Evolutionary conservation across 2,329 filamentous ascomycete species (phyloP), one percentile per base, ranked within the genome.

Genomic region (Aureobasidium namibiae): DNA sequence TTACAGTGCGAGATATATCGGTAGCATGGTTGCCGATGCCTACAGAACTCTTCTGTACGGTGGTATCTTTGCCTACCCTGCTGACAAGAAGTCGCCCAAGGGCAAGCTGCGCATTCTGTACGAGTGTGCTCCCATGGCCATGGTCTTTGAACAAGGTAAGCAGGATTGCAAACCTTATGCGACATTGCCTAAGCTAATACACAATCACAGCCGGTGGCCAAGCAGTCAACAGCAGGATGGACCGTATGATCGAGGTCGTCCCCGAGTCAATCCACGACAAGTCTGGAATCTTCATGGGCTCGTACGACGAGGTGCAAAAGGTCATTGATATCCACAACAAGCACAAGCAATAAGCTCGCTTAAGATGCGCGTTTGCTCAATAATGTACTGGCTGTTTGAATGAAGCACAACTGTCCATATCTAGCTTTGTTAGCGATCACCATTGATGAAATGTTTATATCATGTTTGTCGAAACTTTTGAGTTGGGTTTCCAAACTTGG

Each of bases 41-140:
- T 99, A 99, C 78, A 87, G 94, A 50, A 99, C 94, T 14, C 76
- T 99, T 64, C 76, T 97, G 60, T 99, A 99, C 73, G 94, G 94
- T 62, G 94, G 94, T 65, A 89, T 99, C 71, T 99, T 99, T 74
- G 94, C 94, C 45, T 99, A 99, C 72, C 94, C 94, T 0, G 90
- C 92, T 14, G 94, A 99, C 72, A 95, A 92, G 80, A 97, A 99
- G 86, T 95, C 88, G 70, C 90, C 92, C 64, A 99, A 97, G 84
- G 94, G 94, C 67, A 99, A 99, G 81, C 82, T 99, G 66, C 84
- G 94, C 65, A 99, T 99, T 66, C 74, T 99, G 68, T 99, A 99
- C 76, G 94, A 99, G 79, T 99, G 94, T 72, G 94, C 94, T 14
- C 94, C 94, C 39, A 99, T 99, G 94, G 94, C 94, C 24, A 89